Percentiles rank a stretch among this genome's conserved stretches.
These are phyloP conservation scores for Thielaviopsis populi DNA, from an alignment of 2,329 filamentous ascomycete genomes.

Conservation along the genomic window DNA sequence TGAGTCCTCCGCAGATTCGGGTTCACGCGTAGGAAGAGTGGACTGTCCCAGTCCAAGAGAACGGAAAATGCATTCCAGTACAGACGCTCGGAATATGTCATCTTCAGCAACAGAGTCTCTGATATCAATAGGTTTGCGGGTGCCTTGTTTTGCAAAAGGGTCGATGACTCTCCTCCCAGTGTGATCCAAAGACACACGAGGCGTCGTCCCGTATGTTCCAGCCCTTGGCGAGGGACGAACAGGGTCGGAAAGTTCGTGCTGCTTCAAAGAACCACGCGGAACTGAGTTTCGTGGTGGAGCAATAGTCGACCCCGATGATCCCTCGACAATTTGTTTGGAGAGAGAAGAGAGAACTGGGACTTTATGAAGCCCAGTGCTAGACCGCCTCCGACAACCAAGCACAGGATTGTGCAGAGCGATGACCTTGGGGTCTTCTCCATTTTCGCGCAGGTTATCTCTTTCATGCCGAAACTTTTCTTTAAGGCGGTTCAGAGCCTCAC, in stretches of 20 bases:
- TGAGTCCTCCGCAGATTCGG: conserved; percentile 68
- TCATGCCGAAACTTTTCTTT: conserved; percentile 89
- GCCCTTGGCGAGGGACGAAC: neutral
- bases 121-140: conserved; percentile 36
- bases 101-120: conserved; percentile 82
- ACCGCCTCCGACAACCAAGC: conserved; percentile 15
- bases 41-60: conserved; percentile 67
- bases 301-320: conserved; percentile 30
- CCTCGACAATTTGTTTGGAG: conserved; percentile 30
- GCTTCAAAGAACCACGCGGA: neutral
- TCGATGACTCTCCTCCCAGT: conserved; percentile 14
- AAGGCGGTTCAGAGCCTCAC: conserved; percentile 63
- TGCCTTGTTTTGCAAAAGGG: conserved; percentile 16
- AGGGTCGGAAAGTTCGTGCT: neutral
- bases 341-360: conserved; percentile 62
- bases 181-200: conserved; percentile 7
- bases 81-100: conserved; percentile 71
- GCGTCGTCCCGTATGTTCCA: conserved; percentile 9
- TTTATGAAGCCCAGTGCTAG: conserved; percentile 58
- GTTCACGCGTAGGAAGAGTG: conserved; percentile 48
- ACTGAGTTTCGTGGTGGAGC: conserved; percentile 24
- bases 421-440: conserved; percentile 67
- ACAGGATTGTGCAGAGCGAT: conserved; percentile 80
- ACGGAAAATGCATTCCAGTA: conserved; percentile 91
- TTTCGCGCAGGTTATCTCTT: conserved; percentile 62